Conservation (phyloP, 2,329 filamentous ascomycete genomes). For the Fusarium succisae region DNA sequence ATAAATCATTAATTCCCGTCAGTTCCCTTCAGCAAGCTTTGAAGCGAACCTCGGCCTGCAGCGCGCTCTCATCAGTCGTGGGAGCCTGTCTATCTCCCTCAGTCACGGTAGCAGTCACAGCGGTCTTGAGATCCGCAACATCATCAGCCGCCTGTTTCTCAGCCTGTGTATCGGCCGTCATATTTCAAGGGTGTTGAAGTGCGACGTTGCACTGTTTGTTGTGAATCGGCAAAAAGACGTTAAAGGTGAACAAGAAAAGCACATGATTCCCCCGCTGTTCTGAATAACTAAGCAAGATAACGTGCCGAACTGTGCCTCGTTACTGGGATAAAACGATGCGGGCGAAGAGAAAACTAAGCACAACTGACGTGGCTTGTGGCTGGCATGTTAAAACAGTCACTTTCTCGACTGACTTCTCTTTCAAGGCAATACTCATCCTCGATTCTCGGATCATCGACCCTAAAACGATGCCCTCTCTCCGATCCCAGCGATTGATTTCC, state of each 20-base stretch:
- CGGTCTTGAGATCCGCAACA: neutral
- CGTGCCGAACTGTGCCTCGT: conserved; percentile 6
- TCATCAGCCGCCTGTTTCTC: neutral
- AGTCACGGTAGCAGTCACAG: neutral
- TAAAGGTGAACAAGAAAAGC: neutral
- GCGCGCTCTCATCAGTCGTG: conserved; percentile 4
- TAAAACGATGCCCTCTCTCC: neutral
- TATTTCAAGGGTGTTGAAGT: accelerated
- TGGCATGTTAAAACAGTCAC: neutral
- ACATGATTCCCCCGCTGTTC: neutral
- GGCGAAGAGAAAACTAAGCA: neutral
- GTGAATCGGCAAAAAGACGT: neutral
- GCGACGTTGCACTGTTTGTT: too few relatives aligned
- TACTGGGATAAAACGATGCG: conserved; percentile 19
- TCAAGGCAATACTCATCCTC: neutral
- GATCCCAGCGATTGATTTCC: neutral
- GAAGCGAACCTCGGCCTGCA: conserved; percentile 31
- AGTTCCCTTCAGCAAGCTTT: too few relatives aligned
- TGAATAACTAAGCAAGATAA: neutral
- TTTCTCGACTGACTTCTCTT: neutral
- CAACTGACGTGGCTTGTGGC: neutral
- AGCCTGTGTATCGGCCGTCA: neutral
- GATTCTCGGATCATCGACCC: neutral
- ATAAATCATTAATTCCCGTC: too few relatives aligned
- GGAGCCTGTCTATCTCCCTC: neutral